Evolutionary conservation across 306 rosid genomes (phyloP), one percentile per base, ranked within the genome.

Genomic region (Gleditsia sinensis): DNA sequence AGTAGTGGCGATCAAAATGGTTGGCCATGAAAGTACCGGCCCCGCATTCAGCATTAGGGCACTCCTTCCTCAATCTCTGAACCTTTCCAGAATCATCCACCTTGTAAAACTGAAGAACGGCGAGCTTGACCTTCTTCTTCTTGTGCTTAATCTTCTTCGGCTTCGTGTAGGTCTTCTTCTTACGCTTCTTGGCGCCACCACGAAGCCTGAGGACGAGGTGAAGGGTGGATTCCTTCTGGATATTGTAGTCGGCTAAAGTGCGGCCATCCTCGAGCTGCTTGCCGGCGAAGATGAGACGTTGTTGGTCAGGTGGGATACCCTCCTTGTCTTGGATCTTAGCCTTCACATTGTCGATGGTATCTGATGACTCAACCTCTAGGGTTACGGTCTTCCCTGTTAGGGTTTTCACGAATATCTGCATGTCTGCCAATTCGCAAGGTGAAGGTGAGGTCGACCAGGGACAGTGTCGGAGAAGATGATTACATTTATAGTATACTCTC

Each of bases 381-480:
- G 53, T 46, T 46, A 46, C 73, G 75, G 83, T 80, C 75, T 80
- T 80, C 17, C 84, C 80, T 34, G 77, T 75, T n/a, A 80, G 80
- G 67, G 84, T 80, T 62, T 80, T 80, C 68, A 68, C 80, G 78
- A 80, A 80, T 67, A 80, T 80, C 76, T 80, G 84, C 84, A 80
- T 68, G 54, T 14, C 16, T 78, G 77, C 53, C 2, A 34, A 51
- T 55, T 19, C 28, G 64, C 36, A 2, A 27, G 9, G n/a, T 25
- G 5, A 9, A 14, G 40, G 21, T 16, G 21, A 5, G 21, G 9
- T n/a, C 17, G 9, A 46, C 5, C 1, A 46, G 16, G 53, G 20
- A n/a, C 0, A 12, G 3, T 1, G 30, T 53, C 24, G 61, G 17
- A 0, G 61, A 11, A 10, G 34, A 5, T 0, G 32, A 23, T 7